Percentiles rank a stretch among this genome's conserved stretches.
Evolutionary conservation across 306 rosid species (phyloP).

Genomic region (Canavalia gladiata): DNA sequence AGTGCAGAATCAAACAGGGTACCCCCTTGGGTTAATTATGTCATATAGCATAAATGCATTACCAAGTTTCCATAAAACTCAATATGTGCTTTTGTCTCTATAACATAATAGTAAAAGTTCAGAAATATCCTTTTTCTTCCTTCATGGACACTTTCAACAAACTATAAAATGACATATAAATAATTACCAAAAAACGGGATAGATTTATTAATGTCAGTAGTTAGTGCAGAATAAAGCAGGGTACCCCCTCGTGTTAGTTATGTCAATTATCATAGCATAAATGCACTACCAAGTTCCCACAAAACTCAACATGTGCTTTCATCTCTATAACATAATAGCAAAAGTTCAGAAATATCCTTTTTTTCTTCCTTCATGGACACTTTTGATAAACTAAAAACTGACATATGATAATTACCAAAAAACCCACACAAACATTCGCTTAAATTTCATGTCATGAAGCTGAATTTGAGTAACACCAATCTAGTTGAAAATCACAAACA

Average conservation of each 20-base stretch:
- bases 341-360: constrained; percentile 10
- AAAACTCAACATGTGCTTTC: constrained; percentile 14
- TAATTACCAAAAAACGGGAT: background rate
- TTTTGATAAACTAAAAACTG: background rate
- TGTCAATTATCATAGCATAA: background rate
- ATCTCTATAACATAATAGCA: constrained; percentile 22
- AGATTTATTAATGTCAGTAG: constrained; percentile 19
- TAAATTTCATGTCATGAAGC: background rate
- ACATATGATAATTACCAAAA: constrained; percentile 4
- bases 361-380: background rate
- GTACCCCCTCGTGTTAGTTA: constrained; percentile 19
- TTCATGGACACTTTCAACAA: constrained; percentile 4
- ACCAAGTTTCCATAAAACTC: constrained; percentile 37
- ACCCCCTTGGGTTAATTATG: constrained; percentile 5
- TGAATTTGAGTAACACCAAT: background rate
- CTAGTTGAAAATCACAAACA: constrained; percentile 23
- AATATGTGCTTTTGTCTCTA: constrained; percentile 15
- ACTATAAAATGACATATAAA: background rate
- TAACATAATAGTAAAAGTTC: constrained; percentile 16
- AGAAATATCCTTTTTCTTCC: constrained; percentile 7
- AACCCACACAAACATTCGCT: background rate
- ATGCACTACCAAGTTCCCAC: constrained; percentile 40
- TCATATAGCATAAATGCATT: constrained; percentile 34
- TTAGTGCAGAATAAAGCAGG: constrained; percentile 4
- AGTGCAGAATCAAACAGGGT: background rate